Base-by-base conservation (phyloP, 306 rosid genomes). In the Spatholobus suberectus region DNA sequence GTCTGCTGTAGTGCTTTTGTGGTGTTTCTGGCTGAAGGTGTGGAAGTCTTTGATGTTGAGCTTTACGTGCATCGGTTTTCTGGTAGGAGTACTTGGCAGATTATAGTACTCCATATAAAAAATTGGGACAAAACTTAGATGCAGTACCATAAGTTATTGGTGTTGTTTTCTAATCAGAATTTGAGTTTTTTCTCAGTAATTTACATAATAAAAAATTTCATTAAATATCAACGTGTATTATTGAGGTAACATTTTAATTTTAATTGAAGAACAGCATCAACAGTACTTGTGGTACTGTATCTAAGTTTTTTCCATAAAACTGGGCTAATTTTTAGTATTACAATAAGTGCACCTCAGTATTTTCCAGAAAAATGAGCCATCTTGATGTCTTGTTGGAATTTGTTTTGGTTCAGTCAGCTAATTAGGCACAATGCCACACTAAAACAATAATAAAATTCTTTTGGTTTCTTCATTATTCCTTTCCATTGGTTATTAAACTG, bases 11-110 rank as follows among this genome's bases (percentile, higher is more conserved):
- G 24, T 6, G 58, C 11, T 18, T 6, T 62, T 63, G 8, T 14
- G 76, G 72, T 67, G 21, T 27, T 73, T 49, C 29, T 15, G 54
- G 72, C 34, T 17, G 76, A 76, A 75, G n/a, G 55, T 41, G 70
- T 20, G 58, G 17, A 14, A 26, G 10, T 71, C 20, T 23, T 26
- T 71, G 58, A 21, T 78, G 70, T 70, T 59, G 37, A 76, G 40
- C 29, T 59, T 35, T 73, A 34, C 24, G 35, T 59, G 78, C 73
- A 57, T 59, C 57, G 12, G 35, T 59, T 70, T 77, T 38, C 51
- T 49, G 51, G 49, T 37, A 47, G 65, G 32, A 43, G 20, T 75
- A 82, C 32, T 13, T 26, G 34, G 15, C 40, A n/a, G 59, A 26
- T 49, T 75, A 27, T 26, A 57, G 66, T 46, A 10, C 35, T 43